Evolutionary conservation across 768 basidiomycete genomes (phyloP).

Genomic region (Russula virescens): DNA sequence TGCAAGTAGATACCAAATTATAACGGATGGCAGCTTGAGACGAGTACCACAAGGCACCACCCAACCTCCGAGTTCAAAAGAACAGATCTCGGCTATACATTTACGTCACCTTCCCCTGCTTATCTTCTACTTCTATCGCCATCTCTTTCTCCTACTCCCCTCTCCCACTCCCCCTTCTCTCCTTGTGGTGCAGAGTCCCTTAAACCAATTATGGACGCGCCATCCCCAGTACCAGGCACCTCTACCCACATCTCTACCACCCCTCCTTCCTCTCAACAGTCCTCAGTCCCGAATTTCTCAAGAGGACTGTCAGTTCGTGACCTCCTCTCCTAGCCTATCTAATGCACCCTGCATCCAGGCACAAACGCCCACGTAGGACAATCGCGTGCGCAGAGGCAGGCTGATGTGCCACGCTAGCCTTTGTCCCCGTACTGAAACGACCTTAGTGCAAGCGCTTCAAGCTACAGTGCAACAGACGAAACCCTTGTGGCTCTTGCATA

Average conservation of each 20-base stretch:
- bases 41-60: not conserved
- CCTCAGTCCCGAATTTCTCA: conserved; percentile 28
- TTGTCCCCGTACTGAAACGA: not conserved
- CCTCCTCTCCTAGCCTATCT: conserved; percentile 4
- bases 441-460: conserved; percentile 80
- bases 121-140: not conserved
- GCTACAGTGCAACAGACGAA: conserved; percentile 75
- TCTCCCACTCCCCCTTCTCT: not conserved
- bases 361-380: conserved; percentile 70
- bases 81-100: no score
- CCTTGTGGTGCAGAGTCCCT: no score
- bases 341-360: conserved; percentile 33
- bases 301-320: conserved; percentile 31
- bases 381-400: conserved; percentile 77
- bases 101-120: not conserved
- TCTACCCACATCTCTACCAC: not conserved
- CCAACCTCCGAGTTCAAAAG: not conserved
- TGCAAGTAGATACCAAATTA: not conserved
- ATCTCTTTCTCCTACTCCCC: not conserved
- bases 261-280: conserved; percentile 5
- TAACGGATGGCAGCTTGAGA: no score
- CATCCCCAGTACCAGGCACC: not conserved
- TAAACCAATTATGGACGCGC: conserved; percentile 4
- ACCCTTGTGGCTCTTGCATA: conserved; percentile 70
- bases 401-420: not conserved